Evolutionary conservation across 2,329 filamentous ascomycete genomes (phyloP), one percentile per base, ranked within the genome.

Genomic region (Aspergillus sp.): DNA sequence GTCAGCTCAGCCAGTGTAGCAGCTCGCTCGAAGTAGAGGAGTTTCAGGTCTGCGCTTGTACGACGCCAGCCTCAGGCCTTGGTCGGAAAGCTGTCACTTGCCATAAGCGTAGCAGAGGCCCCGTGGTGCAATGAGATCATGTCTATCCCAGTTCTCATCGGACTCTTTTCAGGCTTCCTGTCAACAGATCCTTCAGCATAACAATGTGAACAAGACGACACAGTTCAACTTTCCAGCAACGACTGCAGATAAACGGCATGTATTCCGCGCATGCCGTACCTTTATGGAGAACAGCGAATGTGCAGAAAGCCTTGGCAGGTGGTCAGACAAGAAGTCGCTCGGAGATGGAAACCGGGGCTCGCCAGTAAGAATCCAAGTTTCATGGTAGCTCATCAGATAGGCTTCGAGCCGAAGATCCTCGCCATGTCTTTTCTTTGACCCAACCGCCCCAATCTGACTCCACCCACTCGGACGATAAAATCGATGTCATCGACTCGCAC

Each of bases 11-110:
- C 25, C 47, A 56, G 43, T 8, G 25, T 50, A n/a, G n/a, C n/a
- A 28, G 47, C 31, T 52, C 30, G 7, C 34, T 51, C 45, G 34
- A 19, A 57, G 41, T 25, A 49, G 31, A 50, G 8, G 11, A 53
- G 53, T 52, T 47, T 52, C 53, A 41, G 38, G 30, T 56, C 48
- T 45, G 38, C 19, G 47, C 13, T 25, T 57, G 53, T 52, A 31
- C 30, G 23, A 61, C 59, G 15, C 28, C 31, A 41, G 9, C 49
- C 11, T 38, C 45, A 46, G 19, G n/a, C 19, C 49, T 30, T 25
- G 19, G 48, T 13, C n/a, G 34, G 13, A 52, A 34, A 17, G 17
- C 30, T 8, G 7, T 51, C 41, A 25, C 30, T 19, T 47, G 22
- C 38, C 23, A 34, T 46, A 47, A 38, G 13, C 30, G 28, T 30